Conservation (phyloP, 1,284 basidiomycete species). For the Thelephora terrestris region DNA sequence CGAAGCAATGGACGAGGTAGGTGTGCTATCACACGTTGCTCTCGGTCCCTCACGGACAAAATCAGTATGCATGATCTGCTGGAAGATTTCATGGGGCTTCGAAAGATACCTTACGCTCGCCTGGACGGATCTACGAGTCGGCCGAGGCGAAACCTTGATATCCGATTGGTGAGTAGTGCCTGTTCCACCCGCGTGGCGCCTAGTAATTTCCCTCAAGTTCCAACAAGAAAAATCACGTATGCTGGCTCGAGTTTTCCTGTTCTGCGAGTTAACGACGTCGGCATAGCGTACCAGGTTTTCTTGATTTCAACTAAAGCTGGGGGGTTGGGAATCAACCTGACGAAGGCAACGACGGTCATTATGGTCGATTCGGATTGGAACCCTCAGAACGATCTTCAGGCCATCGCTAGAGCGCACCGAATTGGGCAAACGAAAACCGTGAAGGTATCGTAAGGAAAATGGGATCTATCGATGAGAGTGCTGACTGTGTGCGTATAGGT, state of each 20-base stretch:
- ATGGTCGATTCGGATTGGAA: slow-evolving; percentile 73
- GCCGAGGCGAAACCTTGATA: slow-evolving; percentile 44
- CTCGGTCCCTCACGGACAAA: slow-evolving; percentile 15
- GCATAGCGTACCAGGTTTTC: slow-evolving; percentile 68
- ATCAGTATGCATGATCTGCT: slow-evolving; percentile 73
- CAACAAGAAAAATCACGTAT: slow-evolving; percentile 46
- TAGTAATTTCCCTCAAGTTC: slow-evolving; percentile 27
- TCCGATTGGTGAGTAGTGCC: slow-evolving; percentile 34
- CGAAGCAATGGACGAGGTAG: slow-evolving; percentile 45
- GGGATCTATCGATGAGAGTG: not conserved
- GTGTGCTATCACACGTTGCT: slow-evolving; percentile 2
- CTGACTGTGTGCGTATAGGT: slow-evolving; percentile 26
- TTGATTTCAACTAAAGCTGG: slow-evolving; percentile 83
- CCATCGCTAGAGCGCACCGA: slow-evolving; percentile 76
- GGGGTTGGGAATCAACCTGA: slow-evolving; percentile 80
- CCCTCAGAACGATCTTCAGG: slow-evolving; percentile 80
- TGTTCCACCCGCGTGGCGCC: slow-evolving; percentile 1
- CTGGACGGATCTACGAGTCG: slow-evolving; percentile 59
- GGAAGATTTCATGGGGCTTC: slow-evolving; percentile 72
- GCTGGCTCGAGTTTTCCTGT: slow-evolving; percentile 28
- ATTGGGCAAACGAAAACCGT: slow-evolving; percentile 77
- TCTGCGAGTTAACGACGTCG: slow-evolving; percentile 37
- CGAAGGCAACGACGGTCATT: slow-evolving; percentile 74
- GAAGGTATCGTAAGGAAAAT: slow-evolving; percentile 36
- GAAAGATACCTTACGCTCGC: slow-evolving; percentile 66